Evolutionary conservation across 495 filamentous ascomycete species (phyloP), one percentile per base, ranked within the genome.

Genomic region (Trypethelium eluteriae): DNA sequence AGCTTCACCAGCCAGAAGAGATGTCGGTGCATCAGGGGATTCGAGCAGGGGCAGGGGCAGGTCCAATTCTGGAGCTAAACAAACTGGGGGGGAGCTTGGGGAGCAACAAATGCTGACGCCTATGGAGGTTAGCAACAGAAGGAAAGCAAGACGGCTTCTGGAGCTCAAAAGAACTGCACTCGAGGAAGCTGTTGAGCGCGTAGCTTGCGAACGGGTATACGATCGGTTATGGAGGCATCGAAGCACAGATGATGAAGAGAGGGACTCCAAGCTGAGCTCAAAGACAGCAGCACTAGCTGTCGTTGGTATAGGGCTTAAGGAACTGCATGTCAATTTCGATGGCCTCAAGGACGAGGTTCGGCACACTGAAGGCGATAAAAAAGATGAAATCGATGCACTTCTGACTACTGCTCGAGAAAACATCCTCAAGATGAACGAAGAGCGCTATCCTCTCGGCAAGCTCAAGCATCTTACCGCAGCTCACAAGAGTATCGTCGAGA

Each of bases 401-500:
- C 83, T 99, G 38, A 84, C 87, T 44, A 80, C 79, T 47, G 92
- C 94, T 2, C 83, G 92, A 64, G 86, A 88, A 65, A 85, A 86
- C 69, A 77, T 98, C 38, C 79, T 85, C 18, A 84, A 86, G 47
- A 98, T 98, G 93, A 89, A 92, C 72, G 85, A 93, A 59, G 87
- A 90, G 63, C 86, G 86, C 70, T 93, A 89, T 75, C 94, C 94
- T 2, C 78, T 96, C 3, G 94, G 92, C 12, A 99, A 99, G 77
- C 85, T 99, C 39, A 88, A 89, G 70, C 87, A 91, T 72, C 84
- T 99, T 63, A 93, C 92, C 64, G 84, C 87, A 6, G 88, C 91
- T 0, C 93, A 98, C 74, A 96, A 96, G 79, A 86, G 86, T 69
- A 96, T 99, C 62, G 94, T 99, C 50, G 93, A 97, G 77, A 89